Conservation (phyloP, 2,329 filamentous ascomycete species). For the Diaporthe eres region DNA sequence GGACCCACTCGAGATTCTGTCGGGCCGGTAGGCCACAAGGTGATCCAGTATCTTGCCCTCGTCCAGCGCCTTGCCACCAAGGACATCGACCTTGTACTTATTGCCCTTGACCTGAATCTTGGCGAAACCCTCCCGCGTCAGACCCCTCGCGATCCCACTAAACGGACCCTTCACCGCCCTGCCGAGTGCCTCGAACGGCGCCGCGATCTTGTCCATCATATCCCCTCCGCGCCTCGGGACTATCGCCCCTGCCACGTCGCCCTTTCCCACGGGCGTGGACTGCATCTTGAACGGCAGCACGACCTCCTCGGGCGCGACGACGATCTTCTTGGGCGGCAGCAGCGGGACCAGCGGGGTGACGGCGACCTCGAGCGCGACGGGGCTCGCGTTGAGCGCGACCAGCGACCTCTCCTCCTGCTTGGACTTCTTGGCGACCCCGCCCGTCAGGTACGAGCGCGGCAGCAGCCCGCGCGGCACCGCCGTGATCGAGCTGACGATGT, state of each 20-base stretch:
- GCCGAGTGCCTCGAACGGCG: constrained; percentile 67
- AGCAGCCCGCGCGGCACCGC: constrained; percentile 59
- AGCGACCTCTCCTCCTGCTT: constrained; percentile 28
- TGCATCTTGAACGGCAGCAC: constrained; percentile 50
- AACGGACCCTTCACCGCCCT: constrained; percentile 59
- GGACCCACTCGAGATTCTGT: constrained; percentile 22
- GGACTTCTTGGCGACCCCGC: constrained; percentile 16
- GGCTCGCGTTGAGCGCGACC: constrained; percentile 40
- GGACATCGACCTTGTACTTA: constrained; percentile 71
- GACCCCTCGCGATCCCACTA: constrained; percentile 61
- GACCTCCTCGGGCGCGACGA: constrained; percentile 55
- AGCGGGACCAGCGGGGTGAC: constrained; percentile 66
- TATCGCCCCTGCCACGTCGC: background rate
- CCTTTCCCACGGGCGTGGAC: constrained; percentile 48
- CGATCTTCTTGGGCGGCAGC: constrained; percentile 58
- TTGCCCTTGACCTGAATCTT: constrained; percentile 62
- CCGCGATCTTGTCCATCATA: constrained; percentile 56
- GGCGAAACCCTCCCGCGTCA: constrained; percentile 70
- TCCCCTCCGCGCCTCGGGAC: background rate
- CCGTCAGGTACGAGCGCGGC: constrained; percentile 32
- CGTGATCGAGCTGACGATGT: constrained; percentile 71
- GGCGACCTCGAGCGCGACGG: constrained; percentile 67
- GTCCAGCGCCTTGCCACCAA: constrained; percentile 70
- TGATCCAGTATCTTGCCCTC: constrained; percentile 71
- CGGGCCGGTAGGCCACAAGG: constrained; percentile 54